Evolutionary conservation across 2,329 filamentous ascomycete genomes (phyloP).

Genomic region (Fusarium nurragi): DNA sequence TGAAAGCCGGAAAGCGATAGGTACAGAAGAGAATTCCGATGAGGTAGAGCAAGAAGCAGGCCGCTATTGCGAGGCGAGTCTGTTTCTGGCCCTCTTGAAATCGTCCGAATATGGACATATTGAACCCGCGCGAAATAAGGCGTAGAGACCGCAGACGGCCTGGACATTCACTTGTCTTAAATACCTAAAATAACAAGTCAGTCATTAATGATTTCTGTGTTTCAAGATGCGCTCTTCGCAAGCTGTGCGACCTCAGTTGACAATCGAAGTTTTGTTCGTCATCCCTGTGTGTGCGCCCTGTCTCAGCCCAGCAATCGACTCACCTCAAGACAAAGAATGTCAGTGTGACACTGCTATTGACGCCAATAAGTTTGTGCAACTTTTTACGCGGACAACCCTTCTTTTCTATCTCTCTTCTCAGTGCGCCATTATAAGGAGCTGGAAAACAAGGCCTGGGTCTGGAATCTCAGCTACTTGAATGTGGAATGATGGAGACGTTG

Average conservation of each 20-base stretch:
- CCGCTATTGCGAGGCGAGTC: background rate
- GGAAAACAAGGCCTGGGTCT: no score
- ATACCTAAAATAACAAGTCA: background rate
- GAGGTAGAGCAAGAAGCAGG: background rate
- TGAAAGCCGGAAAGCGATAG: background rate
- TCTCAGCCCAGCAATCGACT: background rate
- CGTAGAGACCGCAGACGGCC: background rate
- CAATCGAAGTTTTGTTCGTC: background rate
- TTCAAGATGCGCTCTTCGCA: background rate
- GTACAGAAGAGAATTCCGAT: background rate
- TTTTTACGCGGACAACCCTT: background rate
- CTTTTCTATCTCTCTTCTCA: background rate
- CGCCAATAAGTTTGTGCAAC: no score
- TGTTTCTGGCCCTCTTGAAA: constrained; percentile 6
- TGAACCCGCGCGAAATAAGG: no score
- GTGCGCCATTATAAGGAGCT: no score
- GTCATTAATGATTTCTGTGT: background rate
- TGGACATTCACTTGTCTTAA: background rate
- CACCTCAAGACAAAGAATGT: background rate
- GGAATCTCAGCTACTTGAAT: no score
- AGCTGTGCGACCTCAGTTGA: background rate
- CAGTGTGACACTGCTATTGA: background rate
- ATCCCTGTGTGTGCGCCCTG: background rate
- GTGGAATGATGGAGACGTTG: no score
- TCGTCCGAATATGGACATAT: background rate